Evolutionary conservation across 2,329 filamentous ascomycete genomes (phyloP).

Genomic region (Penicillium sp.): DNA sequence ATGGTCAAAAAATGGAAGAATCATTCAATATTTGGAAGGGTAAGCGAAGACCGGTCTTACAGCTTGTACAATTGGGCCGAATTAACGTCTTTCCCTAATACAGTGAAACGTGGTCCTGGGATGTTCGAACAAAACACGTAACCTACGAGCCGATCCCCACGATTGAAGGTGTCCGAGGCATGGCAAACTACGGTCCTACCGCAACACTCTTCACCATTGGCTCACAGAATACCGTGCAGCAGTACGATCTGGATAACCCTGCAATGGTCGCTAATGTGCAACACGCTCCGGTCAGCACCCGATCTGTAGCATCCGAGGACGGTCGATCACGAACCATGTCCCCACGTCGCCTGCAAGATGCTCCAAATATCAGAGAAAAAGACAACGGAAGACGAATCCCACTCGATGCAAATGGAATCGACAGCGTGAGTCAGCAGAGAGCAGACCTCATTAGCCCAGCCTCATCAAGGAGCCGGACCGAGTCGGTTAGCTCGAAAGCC

Average conservation of each 20-base stretch:
- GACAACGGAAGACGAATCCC: conserved; percentile 69
- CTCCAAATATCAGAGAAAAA: conserved; percentile 67
- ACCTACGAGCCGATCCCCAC: conserved; percentile 87
- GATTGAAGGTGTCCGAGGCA: conserved; percentile 72
- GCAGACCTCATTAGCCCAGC: conserved; percentile 69
- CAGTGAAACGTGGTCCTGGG: conserved; percentile 91
- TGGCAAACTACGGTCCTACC: conserved; percentile 84
- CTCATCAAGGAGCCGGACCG: conserved; percentile 56
- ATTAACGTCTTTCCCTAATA: not conserved
- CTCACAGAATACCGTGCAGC: conserved; percentile 83
- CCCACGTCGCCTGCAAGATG: conserved; percentile 33
- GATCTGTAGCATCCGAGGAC: conserved; percentile 79
- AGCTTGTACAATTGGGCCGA: not conserved
- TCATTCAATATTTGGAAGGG: conserved; percentile 89
- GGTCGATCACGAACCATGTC: conserved; percentile 27
- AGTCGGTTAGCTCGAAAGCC: conserved; percentile 60
- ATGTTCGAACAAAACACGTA: conserved; percentile 96
- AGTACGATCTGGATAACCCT: conserved; percentile 87
- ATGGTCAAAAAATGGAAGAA: conserved; percentile 97
- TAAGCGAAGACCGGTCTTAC: conserved; percentile 52
- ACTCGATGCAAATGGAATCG: conserved; percentile 65
- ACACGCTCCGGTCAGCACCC: conserved; percentile 73
- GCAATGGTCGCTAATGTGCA: conserved; percentile 84
- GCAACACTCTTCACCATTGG: conserved; percentile 91
- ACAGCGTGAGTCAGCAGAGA: conserved; percentile 59